Conservation (phyloP, 805 yeast species). For the Candida vartiovaarae region DNA sequence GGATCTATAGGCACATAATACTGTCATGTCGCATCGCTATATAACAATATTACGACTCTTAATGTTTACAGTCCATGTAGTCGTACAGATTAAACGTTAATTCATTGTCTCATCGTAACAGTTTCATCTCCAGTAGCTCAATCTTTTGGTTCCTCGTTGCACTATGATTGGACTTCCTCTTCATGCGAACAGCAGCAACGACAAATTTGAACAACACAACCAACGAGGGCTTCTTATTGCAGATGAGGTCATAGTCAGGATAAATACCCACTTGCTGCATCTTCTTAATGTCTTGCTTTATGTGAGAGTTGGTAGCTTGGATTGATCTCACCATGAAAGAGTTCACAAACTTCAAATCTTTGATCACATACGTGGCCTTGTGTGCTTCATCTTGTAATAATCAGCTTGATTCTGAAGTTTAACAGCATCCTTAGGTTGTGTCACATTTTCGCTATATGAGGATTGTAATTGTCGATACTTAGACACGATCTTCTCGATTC, state of each 20-base stretch:
- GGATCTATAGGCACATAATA: not conserved
- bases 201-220: slow-evolving; percentile 27
- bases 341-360: slow-evolving; percentile 30
- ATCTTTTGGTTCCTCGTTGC: slow-evolving; percentile 12
- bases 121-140: slow-evolving; percentile 11
- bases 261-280: slow-evolving; percentile 22
- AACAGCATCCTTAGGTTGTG: slow-evolving; percentile 14
- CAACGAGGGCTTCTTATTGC: slow-evolving; percentile 19
- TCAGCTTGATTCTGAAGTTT: slow-evolving; percentile 34
- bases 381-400: slow-evolving; percentile 40
- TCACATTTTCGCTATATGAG: slow-evolving; percentile 14
- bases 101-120: not conserved
- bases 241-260: slow-evolving; percentile 22
- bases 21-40: too few species aligned
- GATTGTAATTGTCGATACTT: slow-evolving; percentile 22
- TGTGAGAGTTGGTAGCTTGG: slow-evolving; percentile 18
- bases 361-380: slow-evolving; percentile 29
- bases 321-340: slow-evolving; percentile 27
- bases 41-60: not conserved
- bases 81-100: not conserved
- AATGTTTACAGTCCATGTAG: too few species aligned
- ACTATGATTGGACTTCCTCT: slow-evolving; percentile 24
- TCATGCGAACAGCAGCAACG: slow-evolving; percentile 31
- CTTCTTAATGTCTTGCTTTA: slow-evolving; percentile 21
- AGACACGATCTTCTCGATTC: slow-evolving; percentile 26